Percentiles rank a stretch among this genome's conserved stretches.
Conservation (phyloP, 495 filamentous ascomycete species). For the Trichocladium uniseriatum region DNA sequence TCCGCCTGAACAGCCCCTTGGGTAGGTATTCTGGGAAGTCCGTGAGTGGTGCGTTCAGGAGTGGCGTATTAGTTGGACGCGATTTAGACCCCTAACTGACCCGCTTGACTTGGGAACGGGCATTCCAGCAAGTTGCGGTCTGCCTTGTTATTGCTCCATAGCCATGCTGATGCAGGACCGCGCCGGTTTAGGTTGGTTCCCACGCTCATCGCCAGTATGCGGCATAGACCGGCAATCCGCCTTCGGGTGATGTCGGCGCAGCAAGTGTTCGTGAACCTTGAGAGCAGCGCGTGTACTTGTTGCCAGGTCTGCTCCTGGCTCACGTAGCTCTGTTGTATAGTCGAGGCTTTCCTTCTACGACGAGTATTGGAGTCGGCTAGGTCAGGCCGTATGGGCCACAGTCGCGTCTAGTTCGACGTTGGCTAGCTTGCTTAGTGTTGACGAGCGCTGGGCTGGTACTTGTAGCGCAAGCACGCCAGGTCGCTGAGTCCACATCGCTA, state of each 20-base stretch:
- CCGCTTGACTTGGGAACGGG: background rate
- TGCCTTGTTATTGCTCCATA: conserved; percentile 3
- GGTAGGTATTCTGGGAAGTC: conserved; percentile 2
- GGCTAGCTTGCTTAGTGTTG: conserved; percentile 1
- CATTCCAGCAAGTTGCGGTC: background rate
- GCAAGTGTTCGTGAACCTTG: conserved; percentile 1
- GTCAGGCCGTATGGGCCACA: conserved; percentile 1
- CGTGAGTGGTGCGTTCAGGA: conserved; percentile 2
- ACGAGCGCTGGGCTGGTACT: conserved; percentile 5
- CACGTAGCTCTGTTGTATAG: background rate
- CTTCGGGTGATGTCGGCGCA: conserved; percentile 3
- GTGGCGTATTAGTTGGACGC: conserved; percentile 1
- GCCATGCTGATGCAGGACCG: background rate
- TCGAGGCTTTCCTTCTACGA: conserved; percentile 3
- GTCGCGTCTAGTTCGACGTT: conserved; percentile 5
- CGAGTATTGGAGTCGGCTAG: conserved; percentile 1
- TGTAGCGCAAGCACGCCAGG: conserved; percentile 4
- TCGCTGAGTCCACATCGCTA: conserved; percentile 3
- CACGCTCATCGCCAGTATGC: conserved; percentile 1
- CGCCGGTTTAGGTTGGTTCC: background rate
- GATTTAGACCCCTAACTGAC: background rate
- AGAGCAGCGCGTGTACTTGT: conserved; percentile 3
- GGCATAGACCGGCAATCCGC: conserved; percentile 1
- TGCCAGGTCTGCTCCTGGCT: conserved; percentile 2
- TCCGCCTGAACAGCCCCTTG: conserved; percentile 3